Percentiles rank a stretch among this genome's conserved stretches.
phyloP scores from a whole-genome alignment of 306 rosid genomes.

The Biancaea sappan region DNA sequence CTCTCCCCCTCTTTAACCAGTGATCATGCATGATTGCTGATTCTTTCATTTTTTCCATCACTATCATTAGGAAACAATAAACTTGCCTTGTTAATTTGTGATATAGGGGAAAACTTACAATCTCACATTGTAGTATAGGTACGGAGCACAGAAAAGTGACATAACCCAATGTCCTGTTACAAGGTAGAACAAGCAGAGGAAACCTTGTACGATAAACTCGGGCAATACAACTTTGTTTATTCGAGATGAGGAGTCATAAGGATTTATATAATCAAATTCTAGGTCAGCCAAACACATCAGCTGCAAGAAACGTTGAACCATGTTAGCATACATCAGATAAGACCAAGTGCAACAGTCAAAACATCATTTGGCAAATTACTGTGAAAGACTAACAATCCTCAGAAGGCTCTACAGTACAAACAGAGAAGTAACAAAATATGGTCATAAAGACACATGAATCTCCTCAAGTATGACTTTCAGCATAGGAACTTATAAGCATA shows the following conservation, averaged over 20 bases:
- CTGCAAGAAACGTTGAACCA: slow-evolving; percentile 55
- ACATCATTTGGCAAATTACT: not conserved
- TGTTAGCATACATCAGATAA: slow-evolving; percentile 1
- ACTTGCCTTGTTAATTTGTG: not conserved
- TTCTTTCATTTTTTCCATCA: too few relatives aligned
- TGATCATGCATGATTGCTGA: not conserved
- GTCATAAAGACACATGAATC: not conserved
- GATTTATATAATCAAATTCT: slow-evolving; percentile 92
- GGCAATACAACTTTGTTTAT: slow-evolving; percentile 73
- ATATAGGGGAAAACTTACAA: slow-evolving; percentile 57
- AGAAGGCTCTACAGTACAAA: slow-evolving; percentile 28
- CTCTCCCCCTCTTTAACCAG: slow-evolving; percentile 3
- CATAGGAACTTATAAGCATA: not conserved
- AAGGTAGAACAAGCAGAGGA: slow-evolving; percentile 64
- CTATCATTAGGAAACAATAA: slow-evolving; percentile 17
- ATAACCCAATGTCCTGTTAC: slow-evolving; percentile 81
- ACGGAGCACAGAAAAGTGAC: slow-evolving; percentile 66
- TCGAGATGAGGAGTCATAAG: slow-evolving; percentile 76
- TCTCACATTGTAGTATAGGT: slow-evolving; percentile 65
- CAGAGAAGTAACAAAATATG: slow-evolving; percentile 13
- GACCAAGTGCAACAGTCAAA: slow-evolving; percentile 31
- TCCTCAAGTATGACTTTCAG: slow-evolving; percentile 14
- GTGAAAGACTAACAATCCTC: slow-evolving; percentile 18
- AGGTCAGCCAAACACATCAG: slow-evolving; percentile 96
- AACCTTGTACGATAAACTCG: slow-evolving; percentile 67